Conservation (phyloP, 257 asterid genomes). For the Cordia subcordata region DNA sequence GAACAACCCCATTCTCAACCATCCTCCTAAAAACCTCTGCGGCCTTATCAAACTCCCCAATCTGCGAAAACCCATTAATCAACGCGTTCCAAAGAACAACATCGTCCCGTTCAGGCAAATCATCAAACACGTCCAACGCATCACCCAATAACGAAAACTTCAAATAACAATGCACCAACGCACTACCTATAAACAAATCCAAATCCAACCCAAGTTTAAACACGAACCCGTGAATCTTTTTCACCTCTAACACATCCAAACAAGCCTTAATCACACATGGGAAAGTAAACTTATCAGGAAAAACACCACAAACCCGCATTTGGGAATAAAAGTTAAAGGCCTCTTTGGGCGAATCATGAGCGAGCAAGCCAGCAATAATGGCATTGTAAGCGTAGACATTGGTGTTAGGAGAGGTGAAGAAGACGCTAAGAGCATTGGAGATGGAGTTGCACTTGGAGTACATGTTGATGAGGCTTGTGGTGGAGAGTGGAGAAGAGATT, state of each 20-base stretch:
- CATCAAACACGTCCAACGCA: constrained; percentile 58
- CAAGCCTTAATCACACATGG: constrained; percentile 82
- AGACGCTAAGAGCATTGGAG: constrained; percentile 52
- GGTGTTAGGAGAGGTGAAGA: constrained; percentile 32
- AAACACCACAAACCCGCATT: constrained; percentile 52
- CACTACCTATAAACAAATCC: constrained; percentile 69
- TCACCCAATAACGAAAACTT: constrained; percentile 43
- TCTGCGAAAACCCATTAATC: constrained; percentile 66
- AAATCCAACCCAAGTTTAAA: constrained; percentile 50
- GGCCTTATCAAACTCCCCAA: constrained; percentile 45
- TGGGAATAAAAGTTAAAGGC: constrained; percentile 39
- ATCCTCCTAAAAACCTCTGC: constrained; percentile 46
- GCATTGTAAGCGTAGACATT: constrained; percentile 69
- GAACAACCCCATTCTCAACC: constrained; percentile 41
- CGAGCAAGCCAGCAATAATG: constrained; percentile 56
- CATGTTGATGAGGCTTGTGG: constrained; percentile 86
- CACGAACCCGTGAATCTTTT: constrained; percentile 48
- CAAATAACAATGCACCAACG: constrained; percentile 55
- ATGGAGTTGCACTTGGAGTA: constrained; percentile 71
- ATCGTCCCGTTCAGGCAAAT: constrained; percentile 56
- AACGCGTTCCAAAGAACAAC: constrained; percentile 78
- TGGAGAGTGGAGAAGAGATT: constrained; percentile 47
- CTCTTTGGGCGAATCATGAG: constrained; percentile 27
- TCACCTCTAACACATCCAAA: constrained; percentile 30
- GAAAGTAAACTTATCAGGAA: constrained; percentile 73